Conservation (phyloP, 306 rosid species). For the Rubus parviflorus region DNA sequence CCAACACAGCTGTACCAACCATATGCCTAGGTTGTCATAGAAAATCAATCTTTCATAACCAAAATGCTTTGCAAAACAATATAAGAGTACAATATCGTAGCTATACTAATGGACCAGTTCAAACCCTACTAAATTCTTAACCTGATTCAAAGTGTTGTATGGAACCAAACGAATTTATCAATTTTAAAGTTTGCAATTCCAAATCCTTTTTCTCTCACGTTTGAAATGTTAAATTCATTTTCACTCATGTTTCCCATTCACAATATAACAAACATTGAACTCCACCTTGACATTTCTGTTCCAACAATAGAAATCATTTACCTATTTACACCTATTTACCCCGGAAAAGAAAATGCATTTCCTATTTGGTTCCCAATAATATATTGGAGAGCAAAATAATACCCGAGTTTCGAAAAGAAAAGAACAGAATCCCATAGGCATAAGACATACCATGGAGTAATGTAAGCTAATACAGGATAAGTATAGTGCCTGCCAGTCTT, state of each 20-base stretch:
- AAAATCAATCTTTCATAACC: constrained; percentile 2
- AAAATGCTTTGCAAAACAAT: background rate
- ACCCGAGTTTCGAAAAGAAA: background rate
- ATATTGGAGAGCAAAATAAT: background rate
- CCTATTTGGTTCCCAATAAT: background rate
- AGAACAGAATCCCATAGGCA: background rate
- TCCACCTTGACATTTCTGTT: background rate
- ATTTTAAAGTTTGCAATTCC: background rate
- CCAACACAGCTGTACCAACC: background rate
- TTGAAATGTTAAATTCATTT: background rate
- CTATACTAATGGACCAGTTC: background rate
- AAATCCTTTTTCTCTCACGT: background rate
- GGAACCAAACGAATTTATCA: background rate
- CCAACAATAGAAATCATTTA: background rate
- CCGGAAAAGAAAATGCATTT: background rate
- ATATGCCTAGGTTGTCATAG: background rate
- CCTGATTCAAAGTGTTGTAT: background rate
- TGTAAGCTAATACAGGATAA: constrained; percentile 81
- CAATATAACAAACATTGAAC: background rate
- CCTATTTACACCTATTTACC: background rate
- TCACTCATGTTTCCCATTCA: background rate
- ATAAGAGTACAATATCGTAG: background rate
- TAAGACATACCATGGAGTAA: constrained; percentile 82
- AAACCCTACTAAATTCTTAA: background rate
- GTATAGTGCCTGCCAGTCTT: constrained; percentile 49